phyloP scores from a whole-genome alignment of 495 filamentous ascomycete species.

The Hypoxylon cercidicola region DNA sequence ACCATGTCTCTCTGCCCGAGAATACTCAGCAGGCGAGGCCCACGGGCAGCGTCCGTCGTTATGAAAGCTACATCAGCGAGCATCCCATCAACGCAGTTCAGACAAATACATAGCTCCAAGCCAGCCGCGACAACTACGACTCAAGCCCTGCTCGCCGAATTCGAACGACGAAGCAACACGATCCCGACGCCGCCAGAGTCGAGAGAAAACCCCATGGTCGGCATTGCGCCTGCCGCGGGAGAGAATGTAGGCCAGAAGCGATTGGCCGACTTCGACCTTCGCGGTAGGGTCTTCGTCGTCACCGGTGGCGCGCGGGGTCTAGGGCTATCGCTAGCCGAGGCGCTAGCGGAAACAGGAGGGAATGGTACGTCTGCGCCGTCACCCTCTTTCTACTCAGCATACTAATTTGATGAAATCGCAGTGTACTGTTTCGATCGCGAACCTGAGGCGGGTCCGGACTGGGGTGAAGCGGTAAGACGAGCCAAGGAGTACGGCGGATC shows the following conservation, averaged over 20 bases:
- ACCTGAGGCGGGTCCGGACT: conserved; percentile 59
- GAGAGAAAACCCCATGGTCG: conserved; percentile 34
- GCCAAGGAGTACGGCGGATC: conserved; percentile 62
- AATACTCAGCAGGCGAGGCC: conserved; percentile 16
- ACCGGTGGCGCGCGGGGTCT: conserved; percentile 72
- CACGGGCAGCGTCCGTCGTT: conserved; percentile 11
- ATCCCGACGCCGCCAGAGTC: conserved; percentile 35
- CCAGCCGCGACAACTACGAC: conserved; percentile 21
- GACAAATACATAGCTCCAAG: conserved; percentile 23
- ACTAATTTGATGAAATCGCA: conserved; percentile 35
- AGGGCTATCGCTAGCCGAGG: conserved; percentile 73
- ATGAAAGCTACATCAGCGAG: not conserved
- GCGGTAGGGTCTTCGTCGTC: conserved; percentile 67
- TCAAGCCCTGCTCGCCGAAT: conserved; percentile 10
- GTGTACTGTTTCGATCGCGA: conserved; percentile 74
- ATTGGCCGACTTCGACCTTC: conserved; percentile 62
- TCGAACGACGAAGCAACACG: conserved; percentile 6
- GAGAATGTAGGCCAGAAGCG: conserved; percentile 41
- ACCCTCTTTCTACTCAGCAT: not conserved
- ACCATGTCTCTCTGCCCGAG: conserved; percentile 30
- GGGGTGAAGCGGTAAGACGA: conserved; percentile 59
- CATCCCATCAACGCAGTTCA: conserved; percentile 13
- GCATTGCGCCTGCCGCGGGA: conserved; percentile 26
- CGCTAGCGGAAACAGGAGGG: conserved; percentile 74
- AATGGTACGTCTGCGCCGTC: conserved; percentile 57